Conservation (phyloP, 129 eudicot genomes). For the Chrysanthemum lavandulifolium region DNA sequence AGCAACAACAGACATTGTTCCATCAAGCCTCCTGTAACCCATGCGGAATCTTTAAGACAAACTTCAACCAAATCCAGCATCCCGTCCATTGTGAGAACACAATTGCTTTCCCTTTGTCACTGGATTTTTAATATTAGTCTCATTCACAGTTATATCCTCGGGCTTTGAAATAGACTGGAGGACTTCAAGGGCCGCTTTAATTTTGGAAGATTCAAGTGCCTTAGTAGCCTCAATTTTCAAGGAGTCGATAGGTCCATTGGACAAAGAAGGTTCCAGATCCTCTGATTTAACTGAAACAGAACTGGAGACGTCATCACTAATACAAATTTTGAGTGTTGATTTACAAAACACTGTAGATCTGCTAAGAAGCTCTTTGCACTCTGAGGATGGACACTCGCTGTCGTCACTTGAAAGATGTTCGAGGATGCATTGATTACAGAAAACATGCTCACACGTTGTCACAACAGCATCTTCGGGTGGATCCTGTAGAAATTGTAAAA, state of each 20-base stretch:
- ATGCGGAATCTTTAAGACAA: slow-evolving; percentile 65
- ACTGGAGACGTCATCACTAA: slow-evolving; percentile 30
- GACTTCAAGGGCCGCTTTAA: slow-evolving; percentile 57
- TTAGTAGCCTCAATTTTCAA: slow-evolving; percentile 28
- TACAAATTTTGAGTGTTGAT: slow-evolving; percentile 44
- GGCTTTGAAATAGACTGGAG: slow-evolving; percentile 28
- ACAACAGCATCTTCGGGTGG: slow-evolving; percentile 98
- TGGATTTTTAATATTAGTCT: slow-evolving; percentile 19
- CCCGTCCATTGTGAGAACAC: slow-evolving; percentile 98
- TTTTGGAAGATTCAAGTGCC: slow-evolving; percentile 70
- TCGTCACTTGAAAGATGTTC: slow-evolving; percentile 77
- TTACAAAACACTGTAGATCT: slow-evolving; percentile 53
- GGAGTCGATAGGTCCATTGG: slow-evolving; percentile 14
- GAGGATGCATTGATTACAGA: slow-evolving; percentile 85
- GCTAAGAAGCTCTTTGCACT: slow-evolving; percentile 61
- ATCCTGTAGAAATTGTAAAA: slow-evolving; percentile 47
- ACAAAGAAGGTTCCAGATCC: slow-evolving; percentile 28
- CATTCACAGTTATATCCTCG: slow-evolving; percentile 4
- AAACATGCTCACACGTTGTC: slow-evolving; percentile 80
- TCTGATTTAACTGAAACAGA: slow-evolving; percentile 34
- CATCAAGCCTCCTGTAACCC: slow-evolving; percentile 83
- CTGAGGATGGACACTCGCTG: slow-evolving; percentile 67
- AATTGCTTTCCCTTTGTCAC: slow-evolving; percentile 65
- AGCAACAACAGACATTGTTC: slow-evolving; percentile 83
- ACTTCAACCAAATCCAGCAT: slow-evolving; percentile 94